Conservation (phyloP, 2,329 filamentous ascomycete genomes). For the Neurospora sp. region DNA sequence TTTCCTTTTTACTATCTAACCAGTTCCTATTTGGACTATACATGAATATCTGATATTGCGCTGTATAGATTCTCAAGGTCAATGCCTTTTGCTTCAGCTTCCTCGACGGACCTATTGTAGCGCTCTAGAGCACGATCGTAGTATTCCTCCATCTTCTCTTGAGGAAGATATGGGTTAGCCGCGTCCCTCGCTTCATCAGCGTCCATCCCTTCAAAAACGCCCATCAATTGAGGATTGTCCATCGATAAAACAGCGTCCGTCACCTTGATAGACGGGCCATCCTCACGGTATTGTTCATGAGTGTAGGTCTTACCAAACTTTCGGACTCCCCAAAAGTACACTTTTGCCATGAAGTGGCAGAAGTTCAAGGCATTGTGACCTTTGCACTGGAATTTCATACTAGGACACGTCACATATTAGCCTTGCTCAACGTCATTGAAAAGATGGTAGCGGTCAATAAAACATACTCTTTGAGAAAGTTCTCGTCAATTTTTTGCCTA, state of each 20-base stretch:
- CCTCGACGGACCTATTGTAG: neutral
- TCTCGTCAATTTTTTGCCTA: constrained; percentile 35
- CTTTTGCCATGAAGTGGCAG: neutral
- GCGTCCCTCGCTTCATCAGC: neutral
- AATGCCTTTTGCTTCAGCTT: neutral
- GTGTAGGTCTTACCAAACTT: too few relatives aligned
- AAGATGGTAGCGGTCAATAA: neutral
- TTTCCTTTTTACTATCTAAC: neutral
- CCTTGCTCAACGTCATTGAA: neutral
- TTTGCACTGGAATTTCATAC: neutral
- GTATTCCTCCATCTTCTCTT: neutral
- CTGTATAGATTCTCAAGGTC: neutral
- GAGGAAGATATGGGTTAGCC: neutral
- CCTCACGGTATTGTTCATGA: neutral
- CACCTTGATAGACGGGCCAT: neutral
- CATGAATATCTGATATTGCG: neutral
- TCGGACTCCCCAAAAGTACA: neutral
- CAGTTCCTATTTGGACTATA: neutral
- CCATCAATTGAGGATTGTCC: neutral
- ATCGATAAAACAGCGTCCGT: neutral
- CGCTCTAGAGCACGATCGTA: neutral
- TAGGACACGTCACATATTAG: neutral
- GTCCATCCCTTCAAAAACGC: neutral
- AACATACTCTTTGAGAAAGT: constrained; percentile 36
- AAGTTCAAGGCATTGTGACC: neutral